These are phyloP conservation scores for Marasmius fiardii DNA, from an alignment of 1,284 basidiomycete genomes.

Conservation along the genomic window DNA sequence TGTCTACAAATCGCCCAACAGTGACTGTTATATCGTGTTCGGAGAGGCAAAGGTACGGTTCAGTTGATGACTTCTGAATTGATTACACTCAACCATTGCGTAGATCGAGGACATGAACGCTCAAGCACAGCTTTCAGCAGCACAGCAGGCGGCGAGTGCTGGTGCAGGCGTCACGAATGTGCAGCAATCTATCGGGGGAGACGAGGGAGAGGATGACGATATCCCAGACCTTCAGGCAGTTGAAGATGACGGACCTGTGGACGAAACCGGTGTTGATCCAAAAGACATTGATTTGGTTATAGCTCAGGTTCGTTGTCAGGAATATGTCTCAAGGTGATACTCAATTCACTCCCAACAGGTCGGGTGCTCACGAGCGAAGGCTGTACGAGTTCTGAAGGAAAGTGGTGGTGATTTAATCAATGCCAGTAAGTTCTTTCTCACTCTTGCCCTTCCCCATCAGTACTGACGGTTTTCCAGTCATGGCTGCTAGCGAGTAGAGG, in stretches of 20 bases:
- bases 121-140: slow-evolving; percentile 79
- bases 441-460: background rate
- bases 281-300: slow-evolving; percentile 97
- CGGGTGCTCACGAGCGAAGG: slow-evolving; percentile 82
- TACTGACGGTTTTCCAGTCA: slow-evolving; percentile 37
- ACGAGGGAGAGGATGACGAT: slow-evolving; percentile 63
- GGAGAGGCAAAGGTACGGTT: slow-evolving; percentile 89
- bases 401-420: slow-evolving; percentile 92
- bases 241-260: slow-evolving; percentile 77
- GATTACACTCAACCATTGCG: background rate
- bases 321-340: background rate
- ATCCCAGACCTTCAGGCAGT: slow-evolving; percentile 79
- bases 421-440: slow-evolving; percentile 68
- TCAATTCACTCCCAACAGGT: slow-evolving; percentile 26
- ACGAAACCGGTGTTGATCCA: slow-evolving; percentile 83
- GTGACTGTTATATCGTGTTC: slow-evolving; percentile 98
- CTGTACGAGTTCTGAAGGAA: slow-evolving; percentile 84
- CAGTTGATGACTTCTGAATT: background rate
- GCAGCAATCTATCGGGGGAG: slow-evolving; percentile 32
- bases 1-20: slow-evolving; percentile 96
- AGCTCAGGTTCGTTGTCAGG: slow-evolving; percentile 57
- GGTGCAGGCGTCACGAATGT: slow-evolving; percentile 45
- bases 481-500: slow-evolving; percentile 70
- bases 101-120: slow-evolving; percentile 91
- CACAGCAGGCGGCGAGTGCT: slow-evolving; percentile 75